phyloP scores from a whole-genome alignment of 2,329 filamentous ascomycete genomes.

The Colletotrichum sp. region DNA sequence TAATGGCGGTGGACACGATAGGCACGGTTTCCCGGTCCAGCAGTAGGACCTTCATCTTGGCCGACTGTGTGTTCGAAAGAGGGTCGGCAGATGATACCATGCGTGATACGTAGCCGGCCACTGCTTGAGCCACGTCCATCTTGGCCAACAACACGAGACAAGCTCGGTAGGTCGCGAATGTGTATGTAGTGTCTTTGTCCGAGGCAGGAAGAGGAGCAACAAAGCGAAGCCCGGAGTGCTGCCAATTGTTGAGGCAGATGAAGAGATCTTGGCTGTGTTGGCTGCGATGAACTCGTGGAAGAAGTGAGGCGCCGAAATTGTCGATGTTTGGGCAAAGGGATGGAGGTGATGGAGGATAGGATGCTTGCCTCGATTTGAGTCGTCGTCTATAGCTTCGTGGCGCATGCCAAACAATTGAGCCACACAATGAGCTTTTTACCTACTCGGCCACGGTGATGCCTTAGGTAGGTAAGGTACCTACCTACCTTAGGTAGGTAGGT shows the following conservation, averaged over 20 bases:
- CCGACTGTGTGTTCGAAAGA: conserved; percentile 67
- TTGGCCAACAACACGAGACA: conserved; percentile 32
- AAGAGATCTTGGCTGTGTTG: not conserved
- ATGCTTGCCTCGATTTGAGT: not conserved
- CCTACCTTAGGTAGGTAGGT: not conserved
- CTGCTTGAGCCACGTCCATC: conserved; percentile 95
- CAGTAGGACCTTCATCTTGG: conserved; percentile 98
- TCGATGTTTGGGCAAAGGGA: not conserved
- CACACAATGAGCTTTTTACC: not conserved
- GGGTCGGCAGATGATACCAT: conserved; percentile 88
- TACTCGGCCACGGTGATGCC: not conserved
- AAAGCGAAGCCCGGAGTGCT: not conserved
- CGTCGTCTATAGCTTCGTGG: not conserved
- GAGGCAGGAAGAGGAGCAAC: not conserved
- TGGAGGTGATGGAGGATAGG: not conserved
- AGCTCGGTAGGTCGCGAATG: not conserved
- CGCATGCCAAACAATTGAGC: not conserved
- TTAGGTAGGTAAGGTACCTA: not conserved
- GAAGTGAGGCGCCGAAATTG: not conserved
- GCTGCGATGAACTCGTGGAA: not conserved
- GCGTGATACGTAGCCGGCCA: conserved; percentile 94
- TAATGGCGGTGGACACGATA: conserved; percentile 93
- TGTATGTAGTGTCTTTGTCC: not conserved
- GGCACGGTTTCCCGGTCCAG: conserved; percentile 93
- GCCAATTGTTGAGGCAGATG: not conserved